Evolutionary conservation across 2,329 filamentous ascomycete species (phyloP).

Genomic region (Malbranchea cinnamomea): DNA sequence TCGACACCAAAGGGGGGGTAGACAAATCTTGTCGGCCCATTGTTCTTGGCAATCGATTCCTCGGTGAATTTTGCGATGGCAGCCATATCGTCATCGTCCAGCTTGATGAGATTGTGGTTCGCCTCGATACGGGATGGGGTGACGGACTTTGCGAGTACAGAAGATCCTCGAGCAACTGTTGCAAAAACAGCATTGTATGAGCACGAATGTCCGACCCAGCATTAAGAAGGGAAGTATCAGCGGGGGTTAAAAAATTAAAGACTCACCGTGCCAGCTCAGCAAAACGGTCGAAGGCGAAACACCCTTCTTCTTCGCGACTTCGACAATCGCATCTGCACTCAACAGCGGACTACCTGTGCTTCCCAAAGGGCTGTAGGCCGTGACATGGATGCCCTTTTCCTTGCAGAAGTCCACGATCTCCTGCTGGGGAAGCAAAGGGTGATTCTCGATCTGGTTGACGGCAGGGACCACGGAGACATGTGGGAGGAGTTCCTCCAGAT

Average conservation of each 20-base stretch:
- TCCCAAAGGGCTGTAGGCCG: conserved; percentile 33
- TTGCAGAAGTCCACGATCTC: conserved; percentile 38
- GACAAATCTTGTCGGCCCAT: conserved; percentile 35
- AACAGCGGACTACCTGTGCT: conserved; percentile 30
- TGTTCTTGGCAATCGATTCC: conserved; percentile 18
- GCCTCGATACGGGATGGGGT: conserved; percentile 27
- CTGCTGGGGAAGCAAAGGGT: conserved; percentile 51
- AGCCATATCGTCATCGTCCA: conserved; percentile 24
- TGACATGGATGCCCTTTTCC: conserved; percentile 36
- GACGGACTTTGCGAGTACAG: conserved; percentile 11
- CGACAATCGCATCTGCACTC: conserved; percentile 26
- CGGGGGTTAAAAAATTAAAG: neutral
- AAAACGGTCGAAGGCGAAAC: conserved; percentile 26
- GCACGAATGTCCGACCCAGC: neutral
- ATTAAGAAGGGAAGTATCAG: neutral
- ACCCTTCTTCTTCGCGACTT: conserved; percentile 26
- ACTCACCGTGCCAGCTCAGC: conserved; percentile 30
- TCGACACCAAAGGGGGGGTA: conserved; percentile 54
- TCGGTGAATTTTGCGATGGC: conserved; percentile 24
- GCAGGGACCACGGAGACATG: conserved; percentile 49
- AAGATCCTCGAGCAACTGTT: conserved; percentile 9
- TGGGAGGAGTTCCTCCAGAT: conserved; percentile 38
- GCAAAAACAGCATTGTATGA: neutral
- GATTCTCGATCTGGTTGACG: conserved; percentile 69
- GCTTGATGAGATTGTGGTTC: conserved; percentile 24